These are phyloP conservation scores for Talaromyces nanjingensis DNA, from an alignment of 495 filamentous ascomycete species.

Conservation along the genomic window DNA sequence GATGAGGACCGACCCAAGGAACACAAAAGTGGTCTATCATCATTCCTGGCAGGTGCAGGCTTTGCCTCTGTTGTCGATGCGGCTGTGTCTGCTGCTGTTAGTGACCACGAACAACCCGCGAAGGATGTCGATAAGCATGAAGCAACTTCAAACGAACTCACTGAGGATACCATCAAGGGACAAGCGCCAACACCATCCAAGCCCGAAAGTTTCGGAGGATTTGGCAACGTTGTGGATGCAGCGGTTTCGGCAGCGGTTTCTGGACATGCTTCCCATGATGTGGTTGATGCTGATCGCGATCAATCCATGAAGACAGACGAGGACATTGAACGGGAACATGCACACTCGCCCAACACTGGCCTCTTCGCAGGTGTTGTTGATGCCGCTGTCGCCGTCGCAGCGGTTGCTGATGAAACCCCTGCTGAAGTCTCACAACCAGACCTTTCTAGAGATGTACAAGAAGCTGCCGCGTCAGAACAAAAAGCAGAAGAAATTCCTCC, in stretches of 20 bases:
- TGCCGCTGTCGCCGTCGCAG: constrained; percentile 17
- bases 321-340: not conserved
- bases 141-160: not conserved
- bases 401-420: not conserved
- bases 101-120: not conserved
- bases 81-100: constrained; percentile 21
- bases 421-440: not conserved
- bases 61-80: constrained; percentile 23
- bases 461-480: not conserved
- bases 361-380: constrained; percentile 20
- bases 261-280: not conserved
- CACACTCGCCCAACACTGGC: not conserved
- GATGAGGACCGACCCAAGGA: not conserved
- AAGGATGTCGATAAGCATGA: not conserved
- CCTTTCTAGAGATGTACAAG: constrained; percentile 12
- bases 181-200: not conserved
- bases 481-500: not conserved
- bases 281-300: not conserved
- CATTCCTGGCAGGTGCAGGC: constrained; percentile 12
- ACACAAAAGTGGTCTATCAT: not conserved
- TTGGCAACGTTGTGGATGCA: constrained; percentile 22
- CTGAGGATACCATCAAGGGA: not conserved
- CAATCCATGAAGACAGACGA: not conserved
- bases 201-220: not conserved
- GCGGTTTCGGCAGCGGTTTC: constrained; percentile 15